phyloP scores from a whole-genome alignment of 306 rosid genomes.

The Fragaria nilgerrensis region DNA sequence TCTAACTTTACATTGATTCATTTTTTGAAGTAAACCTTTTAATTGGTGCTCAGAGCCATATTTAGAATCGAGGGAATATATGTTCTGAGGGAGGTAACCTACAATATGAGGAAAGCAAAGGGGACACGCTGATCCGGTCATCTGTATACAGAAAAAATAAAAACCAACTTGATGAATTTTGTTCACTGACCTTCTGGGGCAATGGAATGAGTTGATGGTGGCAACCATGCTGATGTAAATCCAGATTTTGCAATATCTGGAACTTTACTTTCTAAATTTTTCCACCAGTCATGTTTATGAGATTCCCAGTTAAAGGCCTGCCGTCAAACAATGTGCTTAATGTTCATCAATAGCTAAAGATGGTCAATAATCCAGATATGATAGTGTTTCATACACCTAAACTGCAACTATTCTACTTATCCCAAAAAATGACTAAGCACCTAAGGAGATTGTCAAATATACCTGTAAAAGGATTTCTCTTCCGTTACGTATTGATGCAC shows the following conservation, averaged over 20 bases:
- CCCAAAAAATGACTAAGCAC: background rate
- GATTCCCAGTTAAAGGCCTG: slow-evolving; percentile 98
- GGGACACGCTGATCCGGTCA: background rate
- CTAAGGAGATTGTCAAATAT: slow-evolving; percentile 14
- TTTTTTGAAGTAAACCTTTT: slow-evolving; percentile 66
- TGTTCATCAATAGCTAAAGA: slow-evolving; percentile 4
- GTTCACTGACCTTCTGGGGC: slow-evolving; percentile 64
- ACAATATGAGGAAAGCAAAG: slow-evolving; percentile 14
- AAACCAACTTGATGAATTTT: background rate
- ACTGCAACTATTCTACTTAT: background rate
- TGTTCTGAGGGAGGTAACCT: slow-evolving; percentile 93
- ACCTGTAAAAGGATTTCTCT: slow-evolving; percentile 87
- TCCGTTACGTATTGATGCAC: slow-evolving; percentile 56
- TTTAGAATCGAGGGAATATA: slow-evolving; percentile 64
- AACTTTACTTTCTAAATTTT: slow-evolving; percentile 62
- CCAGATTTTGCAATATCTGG: slow-evolving; percentile 74
- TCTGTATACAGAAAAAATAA: slow-evolving; percentile 13
- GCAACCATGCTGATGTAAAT: slow-evolving; percentile 88
- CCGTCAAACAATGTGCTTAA: slow-evolving; percentile 15
- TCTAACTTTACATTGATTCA: slow-evolving; percentile 70
- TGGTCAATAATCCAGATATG: slow-evolving; percentile 1
- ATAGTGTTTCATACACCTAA: slow-evolving; percentile 8
- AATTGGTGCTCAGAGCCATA: slow-evolving; percentile 81
- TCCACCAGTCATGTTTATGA: slow-evolving; percentile 80
- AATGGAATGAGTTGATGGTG: slow-evolving; percentile 80